Evolutionary conservation across 2,329 filamentous ascomycete genomes (phyloP).

Genomic region (Incumbomyces lentus): DNA sequence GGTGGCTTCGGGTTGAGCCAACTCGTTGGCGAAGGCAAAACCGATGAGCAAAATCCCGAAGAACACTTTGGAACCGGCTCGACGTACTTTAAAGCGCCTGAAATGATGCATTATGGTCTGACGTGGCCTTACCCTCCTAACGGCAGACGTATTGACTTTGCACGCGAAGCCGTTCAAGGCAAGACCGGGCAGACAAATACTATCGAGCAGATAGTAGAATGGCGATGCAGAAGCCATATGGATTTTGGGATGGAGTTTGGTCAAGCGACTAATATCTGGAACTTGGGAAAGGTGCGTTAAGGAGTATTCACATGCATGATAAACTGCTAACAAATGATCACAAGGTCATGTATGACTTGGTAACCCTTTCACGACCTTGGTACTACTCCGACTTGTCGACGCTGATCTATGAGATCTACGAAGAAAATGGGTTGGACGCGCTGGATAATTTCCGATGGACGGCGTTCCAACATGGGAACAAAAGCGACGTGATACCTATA

Average conservation of each 20-base stretch:
- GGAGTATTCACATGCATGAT: too few species aligned
- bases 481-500: not conserved
- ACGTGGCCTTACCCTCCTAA: not conserved
- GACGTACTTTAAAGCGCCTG: not conserved
- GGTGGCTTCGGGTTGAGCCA: constrained; percentile 9
- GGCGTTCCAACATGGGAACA: not conserved
- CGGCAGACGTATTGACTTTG: not conserved
- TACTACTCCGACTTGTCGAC: constrained; percentile 1
- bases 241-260: not conserved
- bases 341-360: constrained; percentile 3
- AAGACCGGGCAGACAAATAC: not conserved
- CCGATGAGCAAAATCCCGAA: not conserved
- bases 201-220: not conserved
- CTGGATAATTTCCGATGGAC: not conserved
- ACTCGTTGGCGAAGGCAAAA: not conserved
- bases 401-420: not conserved
- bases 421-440: not conserved
- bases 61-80: not conserved
- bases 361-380: not conserved
- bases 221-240: not conserved
- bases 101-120: not conserved
- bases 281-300: not conserved
- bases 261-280: constrained; percentile 1
- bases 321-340: not conserved
- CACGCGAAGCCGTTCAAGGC: not conserved